Base-by-base conservation (phyloP, 1,284 basidiomycete species). In the Bondarzewia mesenterica region DNA sequence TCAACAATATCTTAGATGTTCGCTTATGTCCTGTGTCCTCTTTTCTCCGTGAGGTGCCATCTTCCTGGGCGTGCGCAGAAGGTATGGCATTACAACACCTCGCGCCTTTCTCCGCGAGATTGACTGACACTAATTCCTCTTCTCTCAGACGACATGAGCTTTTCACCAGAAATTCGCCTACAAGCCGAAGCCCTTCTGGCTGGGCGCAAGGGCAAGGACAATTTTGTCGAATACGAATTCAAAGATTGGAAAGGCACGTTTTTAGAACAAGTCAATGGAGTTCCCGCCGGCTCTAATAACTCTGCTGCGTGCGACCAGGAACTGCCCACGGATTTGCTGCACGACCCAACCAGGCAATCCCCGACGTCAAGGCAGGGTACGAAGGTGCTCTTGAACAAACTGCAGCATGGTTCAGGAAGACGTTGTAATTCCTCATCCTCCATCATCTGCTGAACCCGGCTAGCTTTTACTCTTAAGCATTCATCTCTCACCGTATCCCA, bases 11-110 rank as follows among this genome's bases (percentile, higher is more conserved):
- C 16, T 18, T 40, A 40, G 14, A 16, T 22, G 16, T 40, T 40
- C 20, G 10, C 8, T 22, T 4, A 32, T 32, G 1, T n/a, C n/a
- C 32, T 8, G 32, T 35, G 8, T 35, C 8, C n/a, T 35, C 32
- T 35, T 35, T 73, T 84, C 52, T 74, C 72, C 50, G 64, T 75
- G 23, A 61, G 54, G 56, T 62, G 12, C 80, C 82, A 2, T 61
- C 69, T 2, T 60, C 73, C 1, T 84, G 79, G 76, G 68, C 70
- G 32, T 75, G 75, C 44, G 77, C 80, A 2, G 75, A 83, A 67
- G 73, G 78, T 78, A 44, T 10, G n/a, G n/a, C n/a, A n/a, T 44
- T 15, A n/a, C n/a, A n/a, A n/a, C n/a, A n/a, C n/a, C n/a, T n/a
- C n/a, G n/a, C n/a, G n/a, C n/a, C n/a, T n/a, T n/a, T n/a, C n/a